These are phyloP conservation scores for Avena sativa DNA, from an alignment of 176 grass and related monocot species.

Conservation along the genomic window DNA sequence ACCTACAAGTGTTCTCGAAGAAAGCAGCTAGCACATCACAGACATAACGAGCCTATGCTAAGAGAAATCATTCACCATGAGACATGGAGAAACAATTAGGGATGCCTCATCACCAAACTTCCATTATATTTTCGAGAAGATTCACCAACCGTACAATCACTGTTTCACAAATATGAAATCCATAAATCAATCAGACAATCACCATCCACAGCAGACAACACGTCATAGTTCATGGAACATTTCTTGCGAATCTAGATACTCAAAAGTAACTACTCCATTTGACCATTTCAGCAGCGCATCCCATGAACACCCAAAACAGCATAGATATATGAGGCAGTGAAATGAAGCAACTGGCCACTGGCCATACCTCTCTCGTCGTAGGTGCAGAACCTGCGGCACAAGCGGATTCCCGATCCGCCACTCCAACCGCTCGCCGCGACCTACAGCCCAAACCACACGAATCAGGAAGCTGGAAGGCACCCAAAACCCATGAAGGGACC, in stretches of 20 bases:
- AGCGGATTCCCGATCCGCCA: conserved; percentile 13
- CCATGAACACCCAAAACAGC: background rate
- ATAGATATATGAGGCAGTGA: conserved; percentile 19
- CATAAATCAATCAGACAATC: background rate
- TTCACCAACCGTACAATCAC: background rate
- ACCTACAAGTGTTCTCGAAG: background rate
- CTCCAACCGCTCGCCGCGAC: conserved; percentile 33
- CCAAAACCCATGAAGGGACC: background rate
- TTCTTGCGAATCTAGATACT: background rate
- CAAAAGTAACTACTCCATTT: background rate
- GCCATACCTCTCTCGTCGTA: conserved; percentile 57
- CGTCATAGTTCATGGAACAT: background rate
- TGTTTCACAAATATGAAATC: background rate
- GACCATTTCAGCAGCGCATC: background rate
- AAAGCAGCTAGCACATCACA: background rate
- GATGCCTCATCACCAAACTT: background rate
- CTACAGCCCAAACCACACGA: conserved; percentile 38
- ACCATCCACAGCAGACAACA: background rate
- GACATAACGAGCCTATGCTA: background rate
- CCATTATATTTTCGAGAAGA: background rate
- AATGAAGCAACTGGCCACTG: background rate
- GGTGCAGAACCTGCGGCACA: conserved; percentile 56
- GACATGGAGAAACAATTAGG: background rate
- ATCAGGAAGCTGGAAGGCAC: conserved; percentile 26
- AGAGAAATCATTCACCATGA: background rate